Conservation (phyloP, 73 alveolate genomes). For the Paramecium caudatum region DNA sequence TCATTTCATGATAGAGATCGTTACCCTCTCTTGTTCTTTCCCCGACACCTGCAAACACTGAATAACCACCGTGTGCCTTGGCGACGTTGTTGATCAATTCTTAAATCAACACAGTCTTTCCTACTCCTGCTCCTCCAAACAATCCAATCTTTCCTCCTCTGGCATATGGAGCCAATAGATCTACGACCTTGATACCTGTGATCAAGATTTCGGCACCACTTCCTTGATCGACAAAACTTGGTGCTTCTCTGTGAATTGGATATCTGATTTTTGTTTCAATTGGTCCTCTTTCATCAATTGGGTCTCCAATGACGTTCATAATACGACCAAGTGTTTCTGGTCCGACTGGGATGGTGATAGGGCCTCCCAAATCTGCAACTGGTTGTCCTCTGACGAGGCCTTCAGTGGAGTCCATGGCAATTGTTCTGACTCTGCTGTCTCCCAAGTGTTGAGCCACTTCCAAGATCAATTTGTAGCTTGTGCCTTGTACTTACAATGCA, state of each 20-base stretch:
- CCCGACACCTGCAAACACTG: slow-evolving; percentile 99
- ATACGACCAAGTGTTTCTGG: slow-evolving; percentile 96
- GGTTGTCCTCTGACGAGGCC: slow-evolving; percentile 97
- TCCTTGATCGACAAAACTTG: slow-evolving; percentile 94
- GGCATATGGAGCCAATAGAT: slow-evolving; percentile 98
- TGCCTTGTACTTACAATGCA: slow-evolving; percentile 94
- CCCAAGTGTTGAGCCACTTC: slow-evolving; percentile 98
- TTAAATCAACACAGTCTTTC: slow-evolving; percentile 98
- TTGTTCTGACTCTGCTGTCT: slow-evolving; percentile 95
- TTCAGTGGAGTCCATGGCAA: slow-evolving; percentile 98
- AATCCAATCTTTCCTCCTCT: slow-evolving; percentile 96
- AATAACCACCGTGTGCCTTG: slow-evolving; percentile 96
- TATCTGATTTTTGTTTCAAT: slow-evolving; percentile 81
- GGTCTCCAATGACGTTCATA: slow-evolving; percentile 97
- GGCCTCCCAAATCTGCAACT: slow-evolving; percentile 92
- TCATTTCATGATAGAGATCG: slow-evolving; percentile 94
- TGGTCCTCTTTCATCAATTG: slow-evolving; percentile 97
- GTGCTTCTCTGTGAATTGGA: slow-evolving; percentile 98
- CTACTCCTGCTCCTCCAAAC: slow-evolving; percentile 99
- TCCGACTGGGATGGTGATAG: slow-evolving; percentile 98
- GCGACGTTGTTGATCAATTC: slow-evolving; percentile 98
- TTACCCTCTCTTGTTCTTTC: slow-evolving; percentile 95
- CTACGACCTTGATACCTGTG: slow-evolving; percentile 97
- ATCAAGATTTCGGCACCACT: slow-evolving; percentile 93
- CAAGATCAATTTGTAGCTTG: slow-evolving; percentile 89